Percentiles rank a stretch among this genome's conserved stretches.
phyloP scores from a whole-genome alignment of 169 alveolate species.

The Plasmodium cynomolgi region DNA sequence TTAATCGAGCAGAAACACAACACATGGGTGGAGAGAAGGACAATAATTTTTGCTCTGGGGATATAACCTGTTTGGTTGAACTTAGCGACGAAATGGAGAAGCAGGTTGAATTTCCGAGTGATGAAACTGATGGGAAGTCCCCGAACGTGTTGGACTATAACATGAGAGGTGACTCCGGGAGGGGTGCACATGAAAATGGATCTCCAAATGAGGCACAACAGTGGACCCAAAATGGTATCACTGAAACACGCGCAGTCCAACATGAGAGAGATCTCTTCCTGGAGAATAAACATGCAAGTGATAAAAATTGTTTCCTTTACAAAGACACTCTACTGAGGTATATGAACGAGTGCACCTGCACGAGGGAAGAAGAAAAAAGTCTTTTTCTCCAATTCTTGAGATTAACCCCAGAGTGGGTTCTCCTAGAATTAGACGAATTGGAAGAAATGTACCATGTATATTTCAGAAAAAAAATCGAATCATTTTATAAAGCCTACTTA shows the following conservation, averaged over 20 bases:
- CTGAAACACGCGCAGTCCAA: not conserved
- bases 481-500: slow-evolving; percentile 43
- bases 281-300: not conserved
- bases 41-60: not conserved
- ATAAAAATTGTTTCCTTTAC: slow-evolving; percentile 17
- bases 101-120: not conserved
- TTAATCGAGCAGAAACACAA: not conserved
- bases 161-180: not conserved
- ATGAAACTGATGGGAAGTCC: not conserved
- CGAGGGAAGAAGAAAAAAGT: slow-evolving; percentile 40
- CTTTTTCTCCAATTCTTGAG: slow-evolving; percentile 23
- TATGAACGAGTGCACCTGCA: slow-evolving; percentile 38
- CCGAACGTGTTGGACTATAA: not conserved
- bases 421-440: slow-evolving; percentile 25
- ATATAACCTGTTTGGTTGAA: not conserved
- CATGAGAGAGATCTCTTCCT: not conserved
- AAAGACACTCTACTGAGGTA: slow-evolving; percentile 43
- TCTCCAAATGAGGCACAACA: not conserved
- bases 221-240: not conserved
- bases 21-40: not conserved
- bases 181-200: not conserved
- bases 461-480: slow-evolving; percentile 47
- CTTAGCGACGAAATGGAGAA: not conserved
- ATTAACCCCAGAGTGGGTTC: slow-evolving; percentile 57
- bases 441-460: slow-evolving; percentile 44